These are phyloP conservation scores for Pisolithus marmoratus DNA, from an alignment of 768 basidiomycete genomes.

Conservation along the genomic window DNA sequence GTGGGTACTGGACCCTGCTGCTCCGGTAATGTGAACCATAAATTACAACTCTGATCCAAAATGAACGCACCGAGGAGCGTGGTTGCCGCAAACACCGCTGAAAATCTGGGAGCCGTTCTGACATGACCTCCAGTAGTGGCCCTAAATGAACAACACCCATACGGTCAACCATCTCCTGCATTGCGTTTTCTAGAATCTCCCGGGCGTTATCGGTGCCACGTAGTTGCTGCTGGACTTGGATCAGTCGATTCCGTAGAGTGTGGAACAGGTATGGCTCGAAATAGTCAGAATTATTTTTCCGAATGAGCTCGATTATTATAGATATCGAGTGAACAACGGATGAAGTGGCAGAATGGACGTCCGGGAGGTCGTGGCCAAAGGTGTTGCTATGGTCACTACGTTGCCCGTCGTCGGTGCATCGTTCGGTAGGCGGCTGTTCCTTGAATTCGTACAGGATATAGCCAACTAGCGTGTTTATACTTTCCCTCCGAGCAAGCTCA, in stretches of 20 bases:
- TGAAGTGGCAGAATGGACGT: conserved; percentile 56
- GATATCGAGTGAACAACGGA: conserved; percentile 83
- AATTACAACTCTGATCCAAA: neutral
- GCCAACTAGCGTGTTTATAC: conserved; percentile 61
- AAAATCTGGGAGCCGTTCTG: conserved; percentile 60
- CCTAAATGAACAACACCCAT: conserved; percentile 92
- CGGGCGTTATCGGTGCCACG: conserved; percentile 52
- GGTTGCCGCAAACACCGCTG: conserved; percentile 68
- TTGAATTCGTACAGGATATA: conserved; percentile 72
- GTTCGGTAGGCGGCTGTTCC: conserved; percentile 15
- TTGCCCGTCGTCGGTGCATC: conserved; percentile 8
- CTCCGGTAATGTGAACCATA: conserved; percentile 10
- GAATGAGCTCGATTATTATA: conserved; percentile 88
- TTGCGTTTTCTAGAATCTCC: conserved; percentile 62
- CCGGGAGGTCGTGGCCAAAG: conserved; percentile 19
- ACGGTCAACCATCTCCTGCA: conserved; percentile 75
- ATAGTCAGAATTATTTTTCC: conserved; percentile 98
- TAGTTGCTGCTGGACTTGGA: conserved; percentile 76
- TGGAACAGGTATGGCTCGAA: conserved; percentile 98
- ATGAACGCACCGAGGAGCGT: conserved; percentile 61
- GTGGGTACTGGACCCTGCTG: conserved; percentile 67
- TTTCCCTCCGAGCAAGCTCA: conserved; percentile 73
- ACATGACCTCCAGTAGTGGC: conserved; percentile 68
- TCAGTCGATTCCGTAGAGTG: conserved; percentile 84
- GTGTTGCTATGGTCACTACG: conserved; percentile 8